Percentiles rank a stretch among this genome's conserved stretches.
These are phyloP conservation scores for Eucalyptus tenuipes DNA, from an alignment of 345 rosid species.

Conservation along the genomic window DNA sequence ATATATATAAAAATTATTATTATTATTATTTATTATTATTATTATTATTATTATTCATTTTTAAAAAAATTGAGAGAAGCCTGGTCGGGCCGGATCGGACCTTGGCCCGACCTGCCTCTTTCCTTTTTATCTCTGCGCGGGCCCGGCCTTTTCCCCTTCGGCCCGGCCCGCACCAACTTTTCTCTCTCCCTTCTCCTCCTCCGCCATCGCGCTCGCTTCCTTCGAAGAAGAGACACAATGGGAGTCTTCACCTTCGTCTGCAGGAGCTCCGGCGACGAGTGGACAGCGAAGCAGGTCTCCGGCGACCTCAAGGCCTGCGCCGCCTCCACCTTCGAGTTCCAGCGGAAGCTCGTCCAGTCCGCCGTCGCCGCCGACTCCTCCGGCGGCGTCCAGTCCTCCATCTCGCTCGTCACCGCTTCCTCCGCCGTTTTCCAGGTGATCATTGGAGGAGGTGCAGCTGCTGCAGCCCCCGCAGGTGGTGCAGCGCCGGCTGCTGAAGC, in stretches of 20 bases:
- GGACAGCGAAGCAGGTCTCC: constrained; percentile 40
- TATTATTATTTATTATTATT: too few relatives aligned
- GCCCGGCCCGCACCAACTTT: too few relatives aligned
- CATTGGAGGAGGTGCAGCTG: constrained; percentile 36
- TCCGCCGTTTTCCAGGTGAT: constrained; percentile 85
- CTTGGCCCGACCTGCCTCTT: too few relatives aligned
- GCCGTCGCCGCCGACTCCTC: constrained; percentile 51
- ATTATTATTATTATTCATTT: too few relatives aligned
- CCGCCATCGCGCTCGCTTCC: neutral
- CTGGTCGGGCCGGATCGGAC: too few relatives aligned
- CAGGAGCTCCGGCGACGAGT: constrained; percentile 7
- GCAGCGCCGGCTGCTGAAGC: constrained; percentile 31
- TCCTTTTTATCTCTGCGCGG: too few relatives aligned
- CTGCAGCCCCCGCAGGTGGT: constrained; percentile 25
- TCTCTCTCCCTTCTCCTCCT: neutral
- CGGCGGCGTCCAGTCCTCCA: constrained; percentile 75
- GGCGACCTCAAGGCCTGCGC: constrained; percentile 73
- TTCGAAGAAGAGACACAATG: neutral
- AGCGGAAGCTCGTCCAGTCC: constrained; percentile 68
- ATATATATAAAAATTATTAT: too few relatives aligned
- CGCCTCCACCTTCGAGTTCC: constrained; percentile 48
- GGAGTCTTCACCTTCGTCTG: neutral
- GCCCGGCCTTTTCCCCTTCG: too few relatives aligned
- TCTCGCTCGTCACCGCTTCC: constrained; percentile 52
- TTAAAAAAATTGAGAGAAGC: too few relatives aligned